phyloP scores from a whole-genome alignment of 345 rosid genomes.

The Hibiscus tridactylites region DNA sequence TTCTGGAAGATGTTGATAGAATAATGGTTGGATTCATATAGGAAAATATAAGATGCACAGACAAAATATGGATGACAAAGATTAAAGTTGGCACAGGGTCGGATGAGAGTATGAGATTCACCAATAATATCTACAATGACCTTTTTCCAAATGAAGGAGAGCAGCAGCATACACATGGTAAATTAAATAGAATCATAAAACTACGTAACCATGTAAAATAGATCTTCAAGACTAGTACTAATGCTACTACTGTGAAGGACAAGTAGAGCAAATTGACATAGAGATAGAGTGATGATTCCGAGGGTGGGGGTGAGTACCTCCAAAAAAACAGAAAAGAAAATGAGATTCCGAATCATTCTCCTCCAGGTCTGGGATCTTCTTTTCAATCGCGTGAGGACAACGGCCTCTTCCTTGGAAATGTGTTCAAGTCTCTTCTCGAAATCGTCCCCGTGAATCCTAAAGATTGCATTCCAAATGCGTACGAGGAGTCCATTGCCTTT shows the following conservation, averaged over 20 bases:
- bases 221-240: background rate
- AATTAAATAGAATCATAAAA: background rate
- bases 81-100: no score
- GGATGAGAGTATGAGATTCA: no score
- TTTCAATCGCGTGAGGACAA: conserved; percentile 56
- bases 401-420: conserved; percentile 82
- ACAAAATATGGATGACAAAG: no score
- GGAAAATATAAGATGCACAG: no score
- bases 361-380: conserved; percentile 58
- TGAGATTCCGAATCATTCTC: conserved; percentile 48
- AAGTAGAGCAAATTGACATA: no score
- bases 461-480: conserved; percentile 65
- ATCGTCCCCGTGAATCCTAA: conserved; percentile 56
- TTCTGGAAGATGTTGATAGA: background rate
- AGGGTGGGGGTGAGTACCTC: conserved; percentile 37
- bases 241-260: no score
- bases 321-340: conserved; percentile 51
- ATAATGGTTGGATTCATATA: background rate
- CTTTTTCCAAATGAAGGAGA: no score
- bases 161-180: background rate
- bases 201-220: background rate
- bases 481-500: conserved; percentile 55
- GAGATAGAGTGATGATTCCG: no score
- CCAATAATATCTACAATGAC: no score
- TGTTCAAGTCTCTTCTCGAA: conserved; percentile 81